Evolutionary conservation across 2,329 filamentous ascomycete species (phyloP).

Genomic region (Ophiobolus disseminans): DNA sequence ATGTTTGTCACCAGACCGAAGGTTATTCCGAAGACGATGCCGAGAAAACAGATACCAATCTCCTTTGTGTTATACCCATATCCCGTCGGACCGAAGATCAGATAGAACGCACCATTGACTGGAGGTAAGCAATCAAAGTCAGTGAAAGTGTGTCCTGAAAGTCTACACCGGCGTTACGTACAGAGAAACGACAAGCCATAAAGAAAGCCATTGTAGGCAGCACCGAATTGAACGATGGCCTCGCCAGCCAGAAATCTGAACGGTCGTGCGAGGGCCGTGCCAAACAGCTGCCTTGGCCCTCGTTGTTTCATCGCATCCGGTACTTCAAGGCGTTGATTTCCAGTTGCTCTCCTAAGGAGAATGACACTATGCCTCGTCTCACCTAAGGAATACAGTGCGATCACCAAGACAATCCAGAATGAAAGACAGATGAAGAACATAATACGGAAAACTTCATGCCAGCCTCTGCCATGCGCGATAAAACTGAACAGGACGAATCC

Average conservation of each 20-base stretch:
- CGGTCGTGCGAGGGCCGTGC: conserved; percentile 54
- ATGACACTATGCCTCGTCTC: conserved; percentile 57
- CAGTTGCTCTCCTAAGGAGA: conserved; percentile 43
- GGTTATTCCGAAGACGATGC: conserved; percentile 51
- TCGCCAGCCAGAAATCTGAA: conserved; percentile 57
- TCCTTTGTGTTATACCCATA: conserved; percentile 52
- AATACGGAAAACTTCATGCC: conserved; percentile 56
- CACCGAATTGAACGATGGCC: conserved; percentile 57
- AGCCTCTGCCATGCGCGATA: conserved; percentile 52
- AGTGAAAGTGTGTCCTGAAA: no score
- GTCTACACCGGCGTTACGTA: no score
- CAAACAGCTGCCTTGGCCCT: conserved; percentile 50
- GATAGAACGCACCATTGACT: conserved; percentile 58
- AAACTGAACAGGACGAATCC: conserved; percentile 57
- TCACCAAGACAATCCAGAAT: conserved; percentile 53
- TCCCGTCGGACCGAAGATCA: conserved; percentile 57
- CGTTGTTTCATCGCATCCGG: conserved; percentile 51
- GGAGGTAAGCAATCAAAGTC: no score
- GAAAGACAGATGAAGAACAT: conserved; percentile 55
- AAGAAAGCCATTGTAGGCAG: conserved; percentile 58
- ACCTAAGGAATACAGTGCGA: conserved; percentile 46
- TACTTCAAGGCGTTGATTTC: conserved; percentile 38
- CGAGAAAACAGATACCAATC: conserved; percentile 52
- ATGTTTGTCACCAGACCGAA: conserved; percentile 54
- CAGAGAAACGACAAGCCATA: conserved; percentile 59